These are phyloP conservation scores for Leucogyrophana mollusca DNA, from an alignment of 768 basidiomycete species.

Conservation along the genomic window DNA sequence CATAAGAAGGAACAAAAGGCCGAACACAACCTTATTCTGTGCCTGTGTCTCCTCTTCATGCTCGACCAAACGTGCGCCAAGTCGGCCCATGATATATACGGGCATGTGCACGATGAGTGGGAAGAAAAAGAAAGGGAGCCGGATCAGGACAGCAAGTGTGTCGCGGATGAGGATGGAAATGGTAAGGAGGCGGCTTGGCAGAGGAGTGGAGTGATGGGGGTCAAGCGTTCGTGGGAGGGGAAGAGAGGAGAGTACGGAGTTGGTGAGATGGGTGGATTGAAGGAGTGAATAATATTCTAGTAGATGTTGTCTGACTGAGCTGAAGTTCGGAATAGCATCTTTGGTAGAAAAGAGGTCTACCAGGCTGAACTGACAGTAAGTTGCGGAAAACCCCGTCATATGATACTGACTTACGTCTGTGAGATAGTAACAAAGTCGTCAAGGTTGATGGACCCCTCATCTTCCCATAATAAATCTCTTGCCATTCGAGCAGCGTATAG, in stretches of 20 bases:
- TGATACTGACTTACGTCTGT: conserved; percentile 72
- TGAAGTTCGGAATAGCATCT: conserved; percentile 58
- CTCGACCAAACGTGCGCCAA: conserved; percentile 71
- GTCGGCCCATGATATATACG: conserved; percentile 76
- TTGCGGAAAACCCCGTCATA: conserved; percentile 2
- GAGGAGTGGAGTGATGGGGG: conserved; percentile 62
- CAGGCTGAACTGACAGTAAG: conserved; percentile 49
- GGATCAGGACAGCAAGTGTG: conserved; percentile 64
- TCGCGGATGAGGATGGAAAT: conserved; percentile 78
- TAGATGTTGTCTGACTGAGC: conserved; percentile 63
- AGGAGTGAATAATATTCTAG: conserved; percentile 89
- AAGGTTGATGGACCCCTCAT: conserved; percentile 71
- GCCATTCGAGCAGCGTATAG: conserved; percentile 91
- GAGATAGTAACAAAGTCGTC: conserved; percentile 82
- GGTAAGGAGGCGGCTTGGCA: conserved; percentile 84
- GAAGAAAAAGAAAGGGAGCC: conserved; percentile 86
- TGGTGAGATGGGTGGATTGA: conserved; percentile 77
- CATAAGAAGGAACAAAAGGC: conserved; percentile 67
- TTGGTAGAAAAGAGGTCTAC: conserved; percentile 84
- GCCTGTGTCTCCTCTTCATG: conserved; percentile 95
- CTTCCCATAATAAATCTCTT: conserved; percentile 88
- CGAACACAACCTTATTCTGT: conserved; percentile 94
- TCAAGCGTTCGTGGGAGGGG: conserved; percentile 85
- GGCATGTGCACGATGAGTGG: conserved; percentile 85
- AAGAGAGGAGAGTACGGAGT: conserved; percentile 79